Evolutionary conservation across 495 filamentous ascomycete species (phyloP).

Genomic region (Tuber umbilicatum): DNA sequence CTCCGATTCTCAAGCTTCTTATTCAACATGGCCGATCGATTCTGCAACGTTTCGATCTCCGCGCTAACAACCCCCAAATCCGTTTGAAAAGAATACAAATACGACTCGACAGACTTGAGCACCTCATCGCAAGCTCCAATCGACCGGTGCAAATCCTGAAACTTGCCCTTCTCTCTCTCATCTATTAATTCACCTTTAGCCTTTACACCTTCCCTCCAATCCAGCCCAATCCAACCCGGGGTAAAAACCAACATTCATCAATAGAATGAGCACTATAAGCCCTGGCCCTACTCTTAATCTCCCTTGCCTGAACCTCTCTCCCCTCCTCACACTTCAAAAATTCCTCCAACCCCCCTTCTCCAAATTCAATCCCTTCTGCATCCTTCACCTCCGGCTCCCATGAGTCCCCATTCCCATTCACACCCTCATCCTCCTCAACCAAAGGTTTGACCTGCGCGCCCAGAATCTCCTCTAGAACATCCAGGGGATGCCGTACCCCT

Average conservation of each 20-base stretch:
- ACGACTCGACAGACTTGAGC: conserved; percentile 82
- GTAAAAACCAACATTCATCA: conserved; percentile 61
- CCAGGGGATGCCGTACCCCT: conserved; percentile 61
- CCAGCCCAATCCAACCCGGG: conserved; percentile 9
- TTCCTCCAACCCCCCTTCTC: conserved; percentile 63
- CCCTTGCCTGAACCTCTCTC: conserved; percentile 37
- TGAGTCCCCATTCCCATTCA: conserved; percentile 5
- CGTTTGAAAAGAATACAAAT: conserved; percentile 83
- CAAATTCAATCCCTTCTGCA: conserved; percentile 69
- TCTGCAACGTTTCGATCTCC: conserved; percentile 89
- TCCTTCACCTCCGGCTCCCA: conserved; percentile 42
- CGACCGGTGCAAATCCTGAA: conserved; percentile 82
- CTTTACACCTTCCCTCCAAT: background rate
- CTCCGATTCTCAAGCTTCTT: conserved; percentile 83
- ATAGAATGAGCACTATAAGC: conserved; percentile 58
- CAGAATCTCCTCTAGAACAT: conserved; percentile 65
- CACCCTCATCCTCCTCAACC: conserved; percentile 16
- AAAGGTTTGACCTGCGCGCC: conserved; percentile 46
- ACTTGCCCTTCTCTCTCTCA: conserved; percentile 78
- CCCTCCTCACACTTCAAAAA: conserved; percentile 48
- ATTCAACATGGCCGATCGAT: conserved; percentile 74
- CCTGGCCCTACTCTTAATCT: conserved; percentile 44
- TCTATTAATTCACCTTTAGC: conserved; percentile 46
- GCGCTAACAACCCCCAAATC: conserved; percentile 86
- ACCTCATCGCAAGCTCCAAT: conserved; percentile 89